phyloP scores from a whole-genome alignment of 208 protist genomes.

The Leishmania martiniquensis region DNA sequence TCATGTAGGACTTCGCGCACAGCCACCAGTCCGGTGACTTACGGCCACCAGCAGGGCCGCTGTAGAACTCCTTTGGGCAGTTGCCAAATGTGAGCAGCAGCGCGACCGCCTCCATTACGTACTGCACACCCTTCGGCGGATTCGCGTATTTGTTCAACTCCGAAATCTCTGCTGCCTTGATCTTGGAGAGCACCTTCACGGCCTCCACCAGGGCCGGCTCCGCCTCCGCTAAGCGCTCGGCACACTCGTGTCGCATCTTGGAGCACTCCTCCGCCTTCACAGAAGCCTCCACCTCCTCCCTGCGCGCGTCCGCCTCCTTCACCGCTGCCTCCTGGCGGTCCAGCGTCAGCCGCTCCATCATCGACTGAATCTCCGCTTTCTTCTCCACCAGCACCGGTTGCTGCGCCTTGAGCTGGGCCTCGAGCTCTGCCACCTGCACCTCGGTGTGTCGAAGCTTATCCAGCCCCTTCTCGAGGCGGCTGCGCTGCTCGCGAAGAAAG shows the following conservation, averaged over 20 bases:
- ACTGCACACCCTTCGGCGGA: slow-evolving; percentile 96
- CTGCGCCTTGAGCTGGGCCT: slow-evolving; percentile 94
- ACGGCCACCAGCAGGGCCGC: slow-evolving; percentile 89
- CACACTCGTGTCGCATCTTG: slow-evolving; percentile 92
- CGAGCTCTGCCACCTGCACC: slow-evolving; percentile 93
- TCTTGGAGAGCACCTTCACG: slow-evolving; percentile 93
- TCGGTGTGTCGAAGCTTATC: slow-evolving; percentile 95
- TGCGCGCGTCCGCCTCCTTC: slow-evolving; percentile 82
- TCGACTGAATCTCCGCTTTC: slow-evolving; percentile 90
- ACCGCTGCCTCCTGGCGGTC: slow-evolving; percentile 93
- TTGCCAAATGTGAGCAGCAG: slow-evolving; percentile 96
- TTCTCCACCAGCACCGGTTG: slow-evolving; percentile 96
- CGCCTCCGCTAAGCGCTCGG: slow-evolving; percentile 94
- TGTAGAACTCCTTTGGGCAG: slow-evolving; percentile 94
- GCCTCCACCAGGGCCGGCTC: slow-evolving; percentile 96
- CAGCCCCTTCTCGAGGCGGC: slow-evolving; percentile 95
- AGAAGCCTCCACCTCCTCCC: slow-evolving; percentile 93
- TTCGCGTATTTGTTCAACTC: slow-evolving; percentile 97
- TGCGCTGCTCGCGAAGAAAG: slow-evolving; percentile 82
- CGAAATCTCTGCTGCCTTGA: slow-evolving; percentile 96
- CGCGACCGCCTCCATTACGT: slow-evolving; percentile 98
- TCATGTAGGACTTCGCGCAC: slow-evolving; percentile 94
- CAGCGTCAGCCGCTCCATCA: slow-evolving; percentile 93
- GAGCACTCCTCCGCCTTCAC: slow-evolving; percentile 95
- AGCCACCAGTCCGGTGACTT: slow-evolving; percentile 97